Evolutionary conservation across 2,329 filamentous ascomycete genomes (phyloP), one percentile per base, ranked within the genome.

Genomic region (Aspergillus intermedius): DNA sequence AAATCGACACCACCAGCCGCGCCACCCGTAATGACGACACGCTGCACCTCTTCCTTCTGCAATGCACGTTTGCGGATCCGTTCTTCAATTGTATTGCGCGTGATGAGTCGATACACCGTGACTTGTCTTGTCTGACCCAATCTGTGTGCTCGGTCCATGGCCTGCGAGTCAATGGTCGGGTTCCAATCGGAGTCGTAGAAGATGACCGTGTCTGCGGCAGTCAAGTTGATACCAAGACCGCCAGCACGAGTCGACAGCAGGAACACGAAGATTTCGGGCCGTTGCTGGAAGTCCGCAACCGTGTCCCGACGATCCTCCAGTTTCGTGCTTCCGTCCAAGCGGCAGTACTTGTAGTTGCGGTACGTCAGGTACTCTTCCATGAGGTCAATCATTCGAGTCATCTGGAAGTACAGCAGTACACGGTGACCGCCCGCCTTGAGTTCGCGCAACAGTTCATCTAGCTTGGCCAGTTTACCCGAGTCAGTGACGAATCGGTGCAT

Each of bases 181-280:
- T 98, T 98, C 93, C 93, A 98, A 69, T 98, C 93, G 9, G 89
- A 95, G 67, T 98, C 93, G 78, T 98, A 98, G 75, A 98, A 98
- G 71, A 98, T 97, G 72, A 98, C 93, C 0, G 93, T 98, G 67
- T 98, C 93, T 17, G 93, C 93, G 46, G 88, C 86, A 5, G 93
- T 97, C 58, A 98, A 76, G 65, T 98, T 98, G 77, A 98, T 98
- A 74, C 93, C 93, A 17, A 98, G 80, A 77, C 93, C 93, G 81
- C 93, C 93, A 34, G 93, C 93, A 71, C 93, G 90, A 0, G 93
- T 98, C 17, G 90, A 95, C 37, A 98, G 77, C 32, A 98, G 76
- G 79, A 98, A 98, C 60, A 98, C 88, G 68, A 98, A 98, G 59
- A 97, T 95, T 15, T 95, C 91, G 0, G 89, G 87, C 35, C 88